Base-by-base conservation (phyloP, 2,329 filamentous ascomycete genomes). In the Aspergillus pseudonomiae region DNA sequence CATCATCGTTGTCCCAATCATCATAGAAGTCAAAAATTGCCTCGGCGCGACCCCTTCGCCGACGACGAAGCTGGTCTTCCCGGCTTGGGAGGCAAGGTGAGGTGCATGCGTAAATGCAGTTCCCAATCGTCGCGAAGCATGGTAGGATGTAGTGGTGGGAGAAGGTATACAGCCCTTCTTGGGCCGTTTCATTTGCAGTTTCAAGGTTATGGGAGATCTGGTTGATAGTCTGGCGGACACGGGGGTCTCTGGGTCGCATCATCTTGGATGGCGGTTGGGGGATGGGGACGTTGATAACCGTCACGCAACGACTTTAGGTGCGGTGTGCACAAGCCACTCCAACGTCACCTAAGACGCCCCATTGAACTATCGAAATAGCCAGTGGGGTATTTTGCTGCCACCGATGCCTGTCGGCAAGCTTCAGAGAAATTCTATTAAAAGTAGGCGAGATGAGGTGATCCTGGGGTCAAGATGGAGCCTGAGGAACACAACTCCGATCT, bases 21-120 rank as follows among this genome's bases (percentile, higher is more conserved):
- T 97, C 94, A 81, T 98, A 98, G 77, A 98, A 98, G 77, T 97
- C 94, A 75, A 98, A 98, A 73, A 88, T 94, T 71, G 91, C 87
- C 78, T 97, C 94, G 32, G 93, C 91, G 58, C 83, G 79, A 21
- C 79, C 79, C 41, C 90, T 86, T 71, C 93, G 88, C 65, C 89
- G 83, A 62, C 92, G 88, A 34, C 91, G 88, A 56, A 88, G 82
- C 63, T 91, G 88, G 74, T 94, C 91, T 70, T 94, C 91, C 60
- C 87, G 87, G 72, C 88, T 88, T 60, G 91, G 90, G 41, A 81
- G 74, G 67, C 92, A 87, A 14, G 88, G 83, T 52, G 89, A 88
- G 70, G 93, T 93, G 75, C 90, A 90, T 55, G 81, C 77, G 63
- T 91, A 86, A 67, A 96, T 71, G 68, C 89, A 89, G 61, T 84